Evolutionary conservation across 805 yeast species (phyloP).

Genomic region (Lachancea nothofagi): DNA sequence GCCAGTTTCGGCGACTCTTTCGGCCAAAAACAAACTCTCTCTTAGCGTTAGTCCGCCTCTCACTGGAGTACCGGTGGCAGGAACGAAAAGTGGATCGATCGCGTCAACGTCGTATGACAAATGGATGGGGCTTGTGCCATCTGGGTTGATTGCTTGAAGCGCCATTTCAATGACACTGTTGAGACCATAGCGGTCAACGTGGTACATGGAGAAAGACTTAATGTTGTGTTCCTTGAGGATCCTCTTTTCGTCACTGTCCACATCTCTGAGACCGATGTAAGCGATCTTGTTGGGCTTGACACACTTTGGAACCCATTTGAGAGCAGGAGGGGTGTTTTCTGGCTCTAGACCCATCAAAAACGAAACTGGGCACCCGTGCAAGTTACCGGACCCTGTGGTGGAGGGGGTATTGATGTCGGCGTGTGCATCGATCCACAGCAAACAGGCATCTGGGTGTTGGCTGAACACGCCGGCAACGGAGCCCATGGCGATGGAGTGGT

Average conservation of each 20-base stretch:
- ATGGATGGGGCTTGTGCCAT: slow-evolving; percentile 70
- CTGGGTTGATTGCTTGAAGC: slow-evolving; percentile 67
- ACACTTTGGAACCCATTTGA: slow-evolving; percentile 71
- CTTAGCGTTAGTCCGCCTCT: slow-evolving; percentile 92
- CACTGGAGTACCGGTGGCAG: slow-evolving; percentile 97
- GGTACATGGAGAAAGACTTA: slow-evolving; percentile 91
- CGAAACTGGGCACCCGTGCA: slow-evolving; percentile 95
- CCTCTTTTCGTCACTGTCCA: slow-evolving; percentile 78
- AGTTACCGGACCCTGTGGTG: slow-evolving; percentile 79
- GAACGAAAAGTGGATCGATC: slow-evolving; percentile 88
- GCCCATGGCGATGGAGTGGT: slow-evolving; percentile 93
- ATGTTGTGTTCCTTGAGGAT: slow-evolving; percentile 67
- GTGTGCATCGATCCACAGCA: slow-evolving; percentile 96
- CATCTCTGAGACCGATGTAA: slow-evolving; percentile 91
- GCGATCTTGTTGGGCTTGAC: slow-evolving; percentile 70
- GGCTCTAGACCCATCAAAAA: slow-evolving; percentile 78
- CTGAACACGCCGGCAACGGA: slow-evolving; percentile 80
- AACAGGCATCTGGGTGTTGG: slow-evolving; percentile 78
- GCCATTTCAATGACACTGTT: slow-evolving; percentile 92
- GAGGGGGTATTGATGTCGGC: slow-evolving; percentile 91
- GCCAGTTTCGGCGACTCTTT: slow-evolving; percentile 89
- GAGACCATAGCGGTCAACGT: slow-evolving; percentile 89
- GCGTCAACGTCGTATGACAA: slow-evolving; percentile 95
- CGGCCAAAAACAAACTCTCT: slow-evolving; percentile 90
- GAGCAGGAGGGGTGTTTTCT: slow-evolving; percentile 58